A percentile compares a stretch with the other conserved stretches of the same genome.
These are phyloP conservation scores for Coniferiporia weirii DNA, from an alignment of 1,284 basidiomycete species.

Conservation along the genomic window DNA sequence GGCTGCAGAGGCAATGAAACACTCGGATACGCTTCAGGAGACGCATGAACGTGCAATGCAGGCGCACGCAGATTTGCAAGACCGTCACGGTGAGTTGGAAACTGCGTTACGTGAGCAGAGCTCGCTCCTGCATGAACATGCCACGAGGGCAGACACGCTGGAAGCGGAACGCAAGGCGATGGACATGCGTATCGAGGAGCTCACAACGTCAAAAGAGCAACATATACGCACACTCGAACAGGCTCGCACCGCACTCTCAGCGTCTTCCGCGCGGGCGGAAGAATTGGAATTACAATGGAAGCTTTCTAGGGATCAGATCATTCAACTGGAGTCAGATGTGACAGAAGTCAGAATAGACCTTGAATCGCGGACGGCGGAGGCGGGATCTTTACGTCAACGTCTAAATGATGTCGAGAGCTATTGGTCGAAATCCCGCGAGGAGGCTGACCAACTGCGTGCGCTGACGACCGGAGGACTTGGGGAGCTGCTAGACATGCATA, in stretches of 20 bases:
- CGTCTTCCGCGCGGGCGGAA: conserved; percentile 71
- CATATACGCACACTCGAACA: conserved; percentile 86
- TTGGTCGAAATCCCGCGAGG: conserved; percentile 85
- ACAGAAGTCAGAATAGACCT: conserved; percentile 75
- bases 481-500: conserved; percentile 79
- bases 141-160: conserved; percentile 71
- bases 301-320: conserved; percentile 62
- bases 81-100: conserved; percentile 60
- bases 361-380: conserved; percentile 67
- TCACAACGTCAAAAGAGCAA: conserved; percentile 66
- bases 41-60: conserved; percentile 66
- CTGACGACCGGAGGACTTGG: conserved; percentile 82
- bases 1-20: conserved; percentile 73
- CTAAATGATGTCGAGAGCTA: conserved; percentile 77
- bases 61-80: conserved; percentile 72
- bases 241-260: conserved; percentile 71
- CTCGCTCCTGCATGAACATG: conserved; percentile 71
- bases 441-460: conserved; percentile 80
- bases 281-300: conserved; percentile 79
- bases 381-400: conserved; percentile 60
- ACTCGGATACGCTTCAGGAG: conserved; percentile 81
- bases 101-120: conserved; percentile 72
- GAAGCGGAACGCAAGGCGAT: conserved; percentile 74
- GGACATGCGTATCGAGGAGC: conserved; percentile 67
- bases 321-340: conserved; percentile 66